Base-by-base conservation (phyloP, 768 basidiomycete genomes). In the Panellus pusillus region DNA sequence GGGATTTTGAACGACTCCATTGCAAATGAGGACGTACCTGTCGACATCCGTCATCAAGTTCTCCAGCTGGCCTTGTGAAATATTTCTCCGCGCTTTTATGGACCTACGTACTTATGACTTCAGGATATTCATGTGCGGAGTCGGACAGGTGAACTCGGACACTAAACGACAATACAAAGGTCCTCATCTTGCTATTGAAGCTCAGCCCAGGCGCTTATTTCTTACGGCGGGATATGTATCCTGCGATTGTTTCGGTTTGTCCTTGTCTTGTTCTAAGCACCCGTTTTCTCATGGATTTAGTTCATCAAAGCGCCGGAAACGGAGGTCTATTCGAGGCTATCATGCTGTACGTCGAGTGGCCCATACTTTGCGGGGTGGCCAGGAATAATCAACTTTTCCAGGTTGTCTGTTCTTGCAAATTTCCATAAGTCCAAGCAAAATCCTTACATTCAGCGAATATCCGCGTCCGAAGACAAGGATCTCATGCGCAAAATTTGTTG, bases 401-500 rank as follows among this genome's bases (percentile, higher is more conserved):
- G 58, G 17, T 74, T 87, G n/a, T 74, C 81, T 11, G 67, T 87
- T 31, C 75, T 89, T 2, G 81, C 81, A 48, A 87, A 86, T 61
- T 89, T 83, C 64, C 87, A 88, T 65, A 86, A 83, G 61, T 85
- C 84, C 9, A 84, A 79, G 57, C 74, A 86, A 36, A 89, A 89
- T 65, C 80, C 81, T 1, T 88, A 86, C 62, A 71, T 87, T 9
- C 77, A 77, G 20, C 71, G 73, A 20, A 79, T 88, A 27, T 69
- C 69, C 32, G 74, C 76, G 28, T 76, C 74, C 0, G 59, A 67
- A 4, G 81, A 87, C 54, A 66, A 70, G 6, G 76, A 74, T 9
- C 61, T 86, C 2, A 79, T 87, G 78, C 68, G 69, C 19, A 84
- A 78, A 63, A 72, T 86, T 28, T 80, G 78, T 51, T 81, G 80